These are phyloP conservation scores for Metroxylon sagu DNA, from an alignment of 176 grass and related monocot species.

Conservation along the genomic window DNA sequence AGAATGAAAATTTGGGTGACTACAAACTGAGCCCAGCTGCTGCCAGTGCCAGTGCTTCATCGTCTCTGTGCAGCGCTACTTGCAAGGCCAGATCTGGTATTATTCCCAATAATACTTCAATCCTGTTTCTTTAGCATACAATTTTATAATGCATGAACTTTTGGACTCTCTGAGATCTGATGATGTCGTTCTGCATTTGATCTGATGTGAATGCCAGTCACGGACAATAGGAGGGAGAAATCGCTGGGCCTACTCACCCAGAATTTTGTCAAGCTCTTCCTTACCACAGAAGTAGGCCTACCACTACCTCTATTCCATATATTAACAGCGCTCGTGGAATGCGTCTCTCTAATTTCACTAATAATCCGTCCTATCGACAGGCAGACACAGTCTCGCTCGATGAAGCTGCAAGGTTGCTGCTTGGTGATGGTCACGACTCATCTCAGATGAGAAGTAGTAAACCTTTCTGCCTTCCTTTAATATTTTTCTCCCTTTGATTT, in stretches of 20 bases:
- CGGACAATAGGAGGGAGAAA: constrained; percentile 76
- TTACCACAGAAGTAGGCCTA: constrained; percentile 57
- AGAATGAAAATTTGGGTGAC: constrained; percentile 30
- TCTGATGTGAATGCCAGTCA: neutral
- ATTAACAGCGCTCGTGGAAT: too few relatives aligned
- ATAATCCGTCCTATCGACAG: constrained; percentile 12
- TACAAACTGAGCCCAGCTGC: constrained; percentile 35
- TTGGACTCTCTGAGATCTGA: too few relatives aligned
- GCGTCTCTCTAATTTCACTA: too few relatives aligned
- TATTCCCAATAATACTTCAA: neutral
- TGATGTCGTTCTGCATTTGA: too few relatives aligned
- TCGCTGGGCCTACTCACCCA: constrained; percentile 76
- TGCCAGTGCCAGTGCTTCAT: constrained; percentile 6
- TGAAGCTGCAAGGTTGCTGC: constrained; percentile 60
- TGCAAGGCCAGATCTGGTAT: constrained; percentile 57
- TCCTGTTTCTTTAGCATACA: neutral
- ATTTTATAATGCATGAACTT: too few relatives aligned
- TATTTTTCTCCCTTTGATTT: too few relatives aligned
- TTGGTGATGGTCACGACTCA: constrained; percentile 59
- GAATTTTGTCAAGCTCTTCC: constrained; percentile 93
- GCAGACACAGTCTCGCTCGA: constrained; percentile 57
- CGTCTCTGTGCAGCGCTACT: constrained; percentile 1
- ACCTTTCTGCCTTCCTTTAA: neutral
- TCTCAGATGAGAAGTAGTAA: constrained; percentile 78
- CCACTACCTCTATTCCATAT: neutral